Evolutionary conservation across 23 red algal species (phyloP).

Genomic region (Cyanidiococcus yangmingshanensis): DNA sequence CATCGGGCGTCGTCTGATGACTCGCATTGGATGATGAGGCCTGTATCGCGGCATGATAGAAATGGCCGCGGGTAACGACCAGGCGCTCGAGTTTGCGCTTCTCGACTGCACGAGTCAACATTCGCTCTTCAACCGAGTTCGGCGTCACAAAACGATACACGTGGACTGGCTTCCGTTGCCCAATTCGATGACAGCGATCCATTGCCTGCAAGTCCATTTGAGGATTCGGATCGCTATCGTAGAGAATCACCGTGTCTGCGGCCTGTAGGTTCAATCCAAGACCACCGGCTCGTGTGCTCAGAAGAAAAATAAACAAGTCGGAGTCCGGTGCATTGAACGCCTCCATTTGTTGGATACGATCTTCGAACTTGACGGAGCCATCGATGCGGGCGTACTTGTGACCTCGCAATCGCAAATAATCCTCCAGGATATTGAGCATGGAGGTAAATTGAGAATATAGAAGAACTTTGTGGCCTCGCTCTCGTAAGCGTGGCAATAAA

Average conservation of each 20-base stretch:
- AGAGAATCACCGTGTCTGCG: slow-evolving; percentile 35
- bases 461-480: slow-evolving; percentile 29
- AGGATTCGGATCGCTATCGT: slow-evolving; percentile 34
- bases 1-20: background rate
- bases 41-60: background rate
- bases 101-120: slow-evolving; percentile 23
- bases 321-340: slow-evolving; percentile 16
- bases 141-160: slow-evolving; percentile 34
- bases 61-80: slow-evolving; percentile 21
- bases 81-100: slow-evolving; percentile 37
- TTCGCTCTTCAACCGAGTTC: slow-evolving; percentile 23
- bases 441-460: slow-evolving; percentile 43
- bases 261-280: slow-evolving; percentile 33
- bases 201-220: slow-evolving; percentile 48
- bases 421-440: slow-evolving; percentile 41
- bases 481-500: slow-evolving; percentile 24
- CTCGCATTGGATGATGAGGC: background rate
- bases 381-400: slow-evolving; percentile 32
- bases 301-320: slow-evolving; percentile 28
- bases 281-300: slow-evolving; percentile 39
- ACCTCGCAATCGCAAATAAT: slow-evolving; percentile 28
- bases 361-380: slow-evolving; percentile 25
- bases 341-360: slow-evolving; percentile 20
- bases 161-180: slow-evolving; percentile 28
- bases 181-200: slow-evolving; percentile 40